Evolutionary conservation across 1,139 yeast genomes (phyloP), one percentile per base, ranked within the genome.

Genomic region (Protomyces inouyei): DNA sequence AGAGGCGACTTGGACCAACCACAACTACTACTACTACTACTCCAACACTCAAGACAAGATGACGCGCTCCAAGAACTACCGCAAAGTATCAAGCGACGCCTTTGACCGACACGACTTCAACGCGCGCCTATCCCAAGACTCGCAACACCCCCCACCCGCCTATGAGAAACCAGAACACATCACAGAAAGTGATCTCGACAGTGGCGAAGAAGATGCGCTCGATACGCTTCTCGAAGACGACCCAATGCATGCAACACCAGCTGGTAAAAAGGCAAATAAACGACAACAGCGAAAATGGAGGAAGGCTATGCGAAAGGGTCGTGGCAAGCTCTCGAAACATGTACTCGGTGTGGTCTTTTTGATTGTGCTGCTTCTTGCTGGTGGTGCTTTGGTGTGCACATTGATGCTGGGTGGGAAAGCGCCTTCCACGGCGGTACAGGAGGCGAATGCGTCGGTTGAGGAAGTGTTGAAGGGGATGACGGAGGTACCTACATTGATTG

Each of bases 401-500:
- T 12, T 14, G n/a, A 10, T 38, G 43, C n/a, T 14, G 32, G 32
- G 32, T 28, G 32, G 32, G 32, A 28, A 28, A 6, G 32, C 32
- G 8, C 32, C 32, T 1, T 37, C 43, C 5, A 37, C 2, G 16
- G 43, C 43, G 14, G 43, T 9, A 12, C 14, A 37, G 55, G 36
- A 28, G 35, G 55, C 45, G n/a, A 18, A 14, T 16, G 51, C 43
- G 5, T 23, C 35, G 12, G 55, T 51, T 8, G 36, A 51, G 16
- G 52, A 48, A 4, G 55, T 36, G 28, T 18, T 52, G 8, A 18
- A 32, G 23, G 57, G 57, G 12, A 40, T 59, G 63, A 59, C 57
- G 18, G 63, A 59, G 23, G 63, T 59, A 16, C 63, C 63, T 4
- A 59, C 52, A 28, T 51, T 59, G n/a, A 38, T 55, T 16, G 63